Percentiles rank a stretch among this genome's conserved stretches.
Evolutionary conservation across 164 flowering plant species (phyloP).

Genomic region (Nelumbo lutea): DNA sequence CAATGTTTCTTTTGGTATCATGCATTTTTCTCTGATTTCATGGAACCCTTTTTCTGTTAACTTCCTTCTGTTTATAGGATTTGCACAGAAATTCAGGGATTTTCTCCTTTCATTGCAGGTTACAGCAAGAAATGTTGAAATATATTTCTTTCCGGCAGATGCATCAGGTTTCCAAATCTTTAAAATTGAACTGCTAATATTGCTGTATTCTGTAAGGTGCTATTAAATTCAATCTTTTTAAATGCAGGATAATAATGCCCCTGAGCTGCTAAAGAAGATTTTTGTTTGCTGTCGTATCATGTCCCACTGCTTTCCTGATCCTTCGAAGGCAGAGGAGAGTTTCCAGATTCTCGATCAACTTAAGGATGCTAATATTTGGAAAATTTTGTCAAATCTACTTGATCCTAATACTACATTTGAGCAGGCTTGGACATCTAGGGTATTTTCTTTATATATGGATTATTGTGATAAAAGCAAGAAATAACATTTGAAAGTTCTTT

Average conservation of each 20-base stretch:
- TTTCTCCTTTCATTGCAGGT: slow-evolving; percentile 64
- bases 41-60: slow-evolving; percentile 7
- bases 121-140: slow-evolving; percentile 93
- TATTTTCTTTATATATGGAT: slow-evolving; percentile 15
- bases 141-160: slow-evolving; percentile 76
- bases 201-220: slow-evolving; percentile 2
- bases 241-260: slow-evolving; percentile 70
- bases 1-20: slow-evolving; percentile 16
- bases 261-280: slow-evolving; percentile 70
- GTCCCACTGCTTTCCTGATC: slow-evolving; percentile 83
- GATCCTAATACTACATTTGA: slow-evolving; percentile 59
- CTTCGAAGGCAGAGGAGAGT: slow-evolving; percentile 77
- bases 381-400: slow-evolving; percentile 33
- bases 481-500: neutral
- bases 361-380: slow-evolving; percentile 57
- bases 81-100: slow-evolving; percentile 35
- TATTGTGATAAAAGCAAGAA: no score
- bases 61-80: slow-evolving; percentile 28
- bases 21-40: slow-evolving; percentile 4
- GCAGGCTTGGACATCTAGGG: slow-evolving; percentile 57
- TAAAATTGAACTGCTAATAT: slow-evolving; percentile 10
- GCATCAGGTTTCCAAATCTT: slow-evolving; percentile 54
- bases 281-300: slow-evolving; percentile 56
- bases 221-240: slow-evolving; percentile 9
- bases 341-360: slow-evolving; percentile 80